Base-by-base conservation (phyloP, 2,329 filamentous ascomycete species). In the Phaeosphaeria sp. region DNA sequence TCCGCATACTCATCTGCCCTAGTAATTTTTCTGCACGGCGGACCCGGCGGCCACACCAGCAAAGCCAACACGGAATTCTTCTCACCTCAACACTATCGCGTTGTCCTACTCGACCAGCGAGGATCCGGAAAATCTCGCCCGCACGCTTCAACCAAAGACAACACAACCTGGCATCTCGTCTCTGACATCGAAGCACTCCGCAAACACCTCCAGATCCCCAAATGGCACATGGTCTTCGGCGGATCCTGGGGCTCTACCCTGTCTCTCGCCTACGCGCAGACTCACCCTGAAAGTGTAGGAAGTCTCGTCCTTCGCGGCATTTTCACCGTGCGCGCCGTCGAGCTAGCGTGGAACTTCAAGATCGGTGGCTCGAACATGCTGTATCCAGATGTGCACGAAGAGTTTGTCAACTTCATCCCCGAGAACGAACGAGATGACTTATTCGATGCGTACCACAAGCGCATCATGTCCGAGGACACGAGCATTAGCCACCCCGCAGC, bases 191-290 rank as follows among this genome's bases (percentile, higher is more conserved):
- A 83, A 57, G 63, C 67, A 1, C 67, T 83, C 1, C 76, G 81
- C 40, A 59, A 71, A 17, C 78, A 81, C 51, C 70, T 83, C 6
- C 53, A 70, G 0, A 78, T 83, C 27, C 42, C 65, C 7, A 80
- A 80, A 64, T 83, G 81, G 81, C 70, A 73, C 54, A 55, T 77
- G 43, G 77, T 83, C 3, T 83, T 82, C 57, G 81, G 81, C 40
- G 80, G 81, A 1, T 82, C 80, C 1, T 83, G 81, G 81, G 81
- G 81, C 33, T 79, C 78, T 3, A 80, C 80, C 0, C 73, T 83
- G 17, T 68, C 79, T 0, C 68, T 83, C 0, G 72, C 78, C 22
- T 83, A 83, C 63, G 69, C 81, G 1, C 76, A 83, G 60, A 73
- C 74, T 0, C 75, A 82, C 36, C 77, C 81, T 1, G 68, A 75